Percentiles rank a stretch among this genome's conserved stretches.
phyloP scores from a whole-genome alignment of 169 alveolate species.

The Theileria annulata region DNA sequence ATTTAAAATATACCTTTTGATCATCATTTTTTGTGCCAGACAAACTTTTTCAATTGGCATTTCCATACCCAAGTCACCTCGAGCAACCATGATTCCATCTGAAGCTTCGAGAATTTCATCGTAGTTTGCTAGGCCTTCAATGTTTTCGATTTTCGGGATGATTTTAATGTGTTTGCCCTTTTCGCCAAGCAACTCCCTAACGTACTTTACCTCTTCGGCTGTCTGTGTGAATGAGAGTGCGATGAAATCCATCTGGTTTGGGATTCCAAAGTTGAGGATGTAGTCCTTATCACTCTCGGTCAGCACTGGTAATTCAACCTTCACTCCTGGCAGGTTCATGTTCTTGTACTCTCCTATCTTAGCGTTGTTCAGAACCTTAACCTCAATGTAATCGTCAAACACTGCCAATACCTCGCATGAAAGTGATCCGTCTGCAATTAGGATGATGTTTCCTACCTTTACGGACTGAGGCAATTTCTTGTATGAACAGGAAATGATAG shows the following conservation, averaged over 20 bases:
- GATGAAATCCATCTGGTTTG: conserved; percentile 92
- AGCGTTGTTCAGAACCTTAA: conserved; percentile 89
- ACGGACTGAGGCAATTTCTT: conserved; percentile 91
- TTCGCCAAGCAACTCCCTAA: conserved; percentile 77
- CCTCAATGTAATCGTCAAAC: conserved; percentile 79
- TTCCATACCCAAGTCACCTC: conserved; percentile 99
- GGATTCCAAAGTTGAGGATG: conserved; percentile 94
- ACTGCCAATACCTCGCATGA: conserved; percentile 89
- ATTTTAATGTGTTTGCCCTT: conserved; percentile 92
- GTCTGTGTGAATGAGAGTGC: conserved; percentile 90
- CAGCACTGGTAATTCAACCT: conserved; percentile 94
- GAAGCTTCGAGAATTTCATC: conserved; percentile 92
- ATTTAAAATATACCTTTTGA: conserved; percentile 68
- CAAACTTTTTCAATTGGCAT: conserved; percentile 96
- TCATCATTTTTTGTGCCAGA: conserved; percentile 95
- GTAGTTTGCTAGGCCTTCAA: conserved; percentile 93
- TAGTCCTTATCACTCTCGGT: conserved; percentile 97
- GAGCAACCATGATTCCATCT: conserved; percentile 99
- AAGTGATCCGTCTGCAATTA: conserved; percentile 97
- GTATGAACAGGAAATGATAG: conserved; percentile 92
- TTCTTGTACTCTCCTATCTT: conserved; percentile 95
- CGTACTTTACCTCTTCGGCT: conserved; percentile 76
- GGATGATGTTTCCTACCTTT: conserved; percentile 89
- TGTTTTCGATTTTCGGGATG: conserved; percentile 96
- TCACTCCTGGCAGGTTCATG: conserved; percentile 98